Evolutionary conservation across 2,329 filamentous ascomycete genomes (phyloP), one percentile per base, ranked within the genome.

Genomic region (Aspergillus tubingensis): DNA sequence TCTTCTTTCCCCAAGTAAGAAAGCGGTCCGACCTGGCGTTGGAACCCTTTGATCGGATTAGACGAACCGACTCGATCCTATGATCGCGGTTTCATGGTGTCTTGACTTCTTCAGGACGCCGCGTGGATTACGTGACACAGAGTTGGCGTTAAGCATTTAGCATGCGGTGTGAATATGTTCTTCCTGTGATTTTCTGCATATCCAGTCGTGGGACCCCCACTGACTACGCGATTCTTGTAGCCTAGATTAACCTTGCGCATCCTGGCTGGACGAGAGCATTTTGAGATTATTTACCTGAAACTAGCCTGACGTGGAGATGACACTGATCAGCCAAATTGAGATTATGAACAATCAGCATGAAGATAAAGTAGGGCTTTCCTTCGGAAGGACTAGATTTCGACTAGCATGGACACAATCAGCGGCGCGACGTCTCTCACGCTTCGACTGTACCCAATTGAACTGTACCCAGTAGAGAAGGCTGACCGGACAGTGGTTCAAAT

Each of bases 11-110:
- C 43, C 41, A 43, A 36, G 67, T 60, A 59, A 66, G 44, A 63
- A 36, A 68, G 65, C 70, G 67, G 66, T 70, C 71, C 70, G 61
- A 74, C 69, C 71, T 69, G 72, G 72, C 65, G 72, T 75, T 74
- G 68, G 69, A 69, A 68, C 59, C 62, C 61, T 62, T 58, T 68
- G 32, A 61, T 66, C 51, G 54, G 48, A 49, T 50, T 66, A 71
- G 65, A 64, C 68, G 65, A 63, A 66, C 65, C 54, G 21, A 52
- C 23, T 58, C 30, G 55, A 56, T 58, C 56, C 10, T 49, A 36
- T 50, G 41, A 27, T 43, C 58, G 17, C 43, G 53, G 43, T 39
- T 50, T 61, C 67, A 59, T 58, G 44, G 57, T 67, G 23, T 58
- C 21, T 60, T 64, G 64, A 56, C 61, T 60, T 60, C 47, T 32